Conservation (phyloP, 2,329 filamentous ascomycete genomes). For the Rutstroemia sp. region DNA sequence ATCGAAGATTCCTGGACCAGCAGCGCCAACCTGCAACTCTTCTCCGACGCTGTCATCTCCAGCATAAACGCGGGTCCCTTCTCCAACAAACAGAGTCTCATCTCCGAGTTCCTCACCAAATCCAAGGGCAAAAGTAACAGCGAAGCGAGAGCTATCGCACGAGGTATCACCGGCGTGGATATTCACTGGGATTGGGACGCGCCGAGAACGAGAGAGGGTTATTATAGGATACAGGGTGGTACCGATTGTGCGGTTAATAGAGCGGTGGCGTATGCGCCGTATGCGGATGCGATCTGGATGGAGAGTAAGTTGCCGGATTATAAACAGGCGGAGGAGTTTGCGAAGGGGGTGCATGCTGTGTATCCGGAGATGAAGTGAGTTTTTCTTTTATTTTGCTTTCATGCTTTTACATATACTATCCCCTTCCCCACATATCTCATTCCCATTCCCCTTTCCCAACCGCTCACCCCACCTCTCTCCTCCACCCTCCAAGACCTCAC, state of each 20-base stretch:
- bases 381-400: too few species aligned
- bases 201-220: constrained; percentile 89
- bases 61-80: constrained; percentile 64
- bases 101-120: constrained; percentile 57
- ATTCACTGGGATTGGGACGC: constrained; percentile 93
- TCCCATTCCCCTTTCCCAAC: too few species aligned
- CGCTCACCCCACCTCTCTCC: too few species aligned
- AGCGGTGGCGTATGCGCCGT: constrained; percentile 85
- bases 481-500: too few species aligned
- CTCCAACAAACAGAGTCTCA: constrained; percentile 59
- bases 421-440: too few species aligned
- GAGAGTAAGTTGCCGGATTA: constrained; percentile 95
- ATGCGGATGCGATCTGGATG: constrained; percentile 98
- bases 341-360: constrained; percentile 83
- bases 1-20: constrained; percentile 86
- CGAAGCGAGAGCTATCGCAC: constrained; percentile 75
- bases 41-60: constrained; percentile 81
- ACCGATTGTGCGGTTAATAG: constrained; percentile 88
- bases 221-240: constrained; percentile 86
- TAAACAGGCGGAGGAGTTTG: constrained; percentile 86
- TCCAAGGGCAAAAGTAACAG: constrained; percentile 78
- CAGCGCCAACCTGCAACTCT: constrained; percentile 76
- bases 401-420: too few species aligned
- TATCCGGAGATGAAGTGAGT: constrained; percentile 81
- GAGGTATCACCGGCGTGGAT: constrained; percentile 67